These are phyloP conservation scores for Scleromitrula shiraiana DNA, from an alignment of 2,329 filamentous ascomycete species.

Conservation along the genomic window DNA sequence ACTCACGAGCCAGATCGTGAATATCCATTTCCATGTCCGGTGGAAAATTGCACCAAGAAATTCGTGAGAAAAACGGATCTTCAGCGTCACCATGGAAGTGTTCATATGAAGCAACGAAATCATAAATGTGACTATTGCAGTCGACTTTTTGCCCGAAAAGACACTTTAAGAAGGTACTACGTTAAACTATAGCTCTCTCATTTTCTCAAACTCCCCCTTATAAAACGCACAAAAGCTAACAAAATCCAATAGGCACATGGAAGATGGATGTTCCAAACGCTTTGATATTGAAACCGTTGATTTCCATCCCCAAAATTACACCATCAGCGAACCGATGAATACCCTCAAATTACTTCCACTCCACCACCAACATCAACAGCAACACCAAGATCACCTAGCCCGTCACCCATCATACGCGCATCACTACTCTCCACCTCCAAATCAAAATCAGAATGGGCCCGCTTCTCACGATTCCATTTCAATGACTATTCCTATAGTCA, in stretches of 20 bases:
- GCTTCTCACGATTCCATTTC: conserved; percentile 9
- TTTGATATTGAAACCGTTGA: conserved; percentile 36
- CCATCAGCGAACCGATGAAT: conserved; percentile 12
- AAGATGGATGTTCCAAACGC: conserved; percentile 66
- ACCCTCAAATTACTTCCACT: conserved; percentile 12
- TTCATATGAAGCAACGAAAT: conserved; percentile 66
- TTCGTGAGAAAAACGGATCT: conserved; percentile 83
- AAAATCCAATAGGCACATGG: conserved; percentile 52
- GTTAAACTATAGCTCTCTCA: no score
- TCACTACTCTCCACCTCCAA: conserved; percentile 17
- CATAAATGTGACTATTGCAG: conserved; percentile 65
- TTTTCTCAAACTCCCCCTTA: no score
- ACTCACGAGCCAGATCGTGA: conserved; percentile 69
- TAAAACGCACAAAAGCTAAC: no score
- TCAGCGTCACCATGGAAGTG: conserved; percentile 51
- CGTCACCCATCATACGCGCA: conserved; percentile 24
- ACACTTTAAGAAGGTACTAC: conserved; percentile 80
- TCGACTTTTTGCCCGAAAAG: conserved; percentile 67
- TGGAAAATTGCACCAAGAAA: conserved; percentile 58
- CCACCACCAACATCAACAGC: conserved; percentile 8
- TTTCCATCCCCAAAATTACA: conserved; percentile 25
- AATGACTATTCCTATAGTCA: no score
- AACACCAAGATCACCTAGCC: conserved; percentile 12
- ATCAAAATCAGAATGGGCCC: no score
- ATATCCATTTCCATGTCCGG: conserved; percentile 61